phyloP scores from a whole-genome alignment of 1,284 basidiomycete genomes.

The Tilletia indica region DNA sequence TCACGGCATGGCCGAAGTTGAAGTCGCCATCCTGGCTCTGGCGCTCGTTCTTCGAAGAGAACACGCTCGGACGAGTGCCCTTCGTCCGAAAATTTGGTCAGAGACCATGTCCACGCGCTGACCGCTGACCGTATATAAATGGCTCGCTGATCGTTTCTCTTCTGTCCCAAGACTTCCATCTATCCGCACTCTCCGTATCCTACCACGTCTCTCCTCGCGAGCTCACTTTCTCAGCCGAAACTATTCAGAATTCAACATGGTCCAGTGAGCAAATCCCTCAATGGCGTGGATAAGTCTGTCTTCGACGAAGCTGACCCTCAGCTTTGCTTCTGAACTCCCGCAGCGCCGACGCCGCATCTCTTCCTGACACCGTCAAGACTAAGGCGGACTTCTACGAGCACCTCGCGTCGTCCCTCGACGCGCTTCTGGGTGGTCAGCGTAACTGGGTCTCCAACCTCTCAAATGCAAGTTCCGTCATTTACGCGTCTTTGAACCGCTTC shows the following conservation, averaged over 20 bases:
- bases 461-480: conserved; percentile 49
- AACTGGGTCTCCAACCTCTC: conserved; percentile 53
- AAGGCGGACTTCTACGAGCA: conserved; percentile 57
- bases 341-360: conserved; percentile 65
- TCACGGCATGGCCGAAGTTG: no score
- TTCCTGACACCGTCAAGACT: conserved; percentile 62
- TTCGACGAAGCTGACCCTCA: background rate
- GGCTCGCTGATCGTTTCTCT: no score
- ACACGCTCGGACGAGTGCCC: no score
- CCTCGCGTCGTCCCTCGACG: conserved; percentile 41
- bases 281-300: background rate
- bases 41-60: no score
- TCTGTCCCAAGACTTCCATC: no score
- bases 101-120: no score
- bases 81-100: no score
- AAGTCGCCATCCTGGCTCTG: no score
- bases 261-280: background rate
- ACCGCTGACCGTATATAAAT: no score
- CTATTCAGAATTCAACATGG: background rate
- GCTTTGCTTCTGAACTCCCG: background rate
- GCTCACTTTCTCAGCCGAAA: no score
- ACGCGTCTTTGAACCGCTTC: conserved; percentile 49
- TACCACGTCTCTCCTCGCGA: no score
- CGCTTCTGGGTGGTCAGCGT: conserved; percentile 45
- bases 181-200: no score